Conservation (phyloP, 805 yeast species). For the Zygotorulaspora danielsina region DNA sequence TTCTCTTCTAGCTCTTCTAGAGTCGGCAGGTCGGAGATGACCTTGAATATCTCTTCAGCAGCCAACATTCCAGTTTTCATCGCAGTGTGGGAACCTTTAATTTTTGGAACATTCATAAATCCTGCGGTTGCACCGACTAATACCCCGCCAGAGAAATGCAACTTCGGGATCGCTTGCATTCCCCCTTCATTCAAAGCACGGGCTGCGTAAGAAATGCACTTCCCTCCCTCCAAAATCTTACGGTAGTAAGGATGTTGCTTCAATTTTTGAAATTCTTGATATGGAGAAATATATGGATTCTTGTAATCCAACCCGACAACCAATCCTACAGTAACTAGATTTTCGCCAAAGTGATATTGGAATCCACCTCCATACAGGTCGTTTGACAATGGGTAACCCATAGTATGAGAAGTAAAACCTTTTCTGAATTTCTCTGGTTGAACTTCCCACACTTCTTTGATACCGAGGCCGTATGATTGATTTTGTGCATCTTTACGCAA, state of each 20-base stretch:
- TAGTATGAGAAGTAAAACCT: constrained; percentile 79
- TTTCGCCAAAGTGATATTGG: constrained; percentile 94
- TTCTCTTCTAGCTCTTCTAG: constrained; percentile 41
- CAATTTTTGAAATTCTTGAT: constrained; percentile 92
- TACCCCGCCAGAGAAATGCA: constrained; percentile 94
- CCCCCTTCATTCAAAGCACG: constrained; percentile 98
- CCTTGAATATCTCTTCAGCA: constrained; percentile 72
- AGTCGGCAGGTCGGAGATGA: constrained; percentile 43
- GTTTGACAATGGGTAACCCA: constrained; percentile 79
- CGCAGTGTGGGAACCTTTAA: constrained; percentile 97
- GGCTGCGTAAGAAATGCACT: constrained; percentile 91
- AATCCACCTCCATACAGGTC: constrained; percentile 94
- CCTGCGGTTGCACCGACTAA: constrained; percentile 96
- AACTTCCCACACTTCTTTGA: constrained; percentile 97
- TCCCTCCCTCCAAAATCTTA: constrained; percentile 76
- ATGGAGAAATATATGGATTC: constrained; percentile 94
- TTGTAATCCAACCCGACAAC: constrained; percentile 92
- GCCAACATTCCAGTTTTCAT: constrained; percentile 95
- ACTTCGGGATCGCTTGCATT: constrained; percentile 82
- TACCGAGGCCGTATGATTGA: constrained; percentile 94
- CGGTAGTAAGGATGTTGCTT: constrained; percentile 85
- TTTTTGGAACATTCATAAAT: constrained; percentile 93
- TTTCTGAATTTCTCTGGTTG: constrained; percentile 70
- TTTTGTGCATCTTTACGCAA: constrained; percentile 60
- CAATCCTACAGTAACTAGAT: constrained; percentile 85